Base-by-base conservation (phyloP, 2,329 filamentous ascomycete genomes). In the Monosporascus sp. region DNA sequence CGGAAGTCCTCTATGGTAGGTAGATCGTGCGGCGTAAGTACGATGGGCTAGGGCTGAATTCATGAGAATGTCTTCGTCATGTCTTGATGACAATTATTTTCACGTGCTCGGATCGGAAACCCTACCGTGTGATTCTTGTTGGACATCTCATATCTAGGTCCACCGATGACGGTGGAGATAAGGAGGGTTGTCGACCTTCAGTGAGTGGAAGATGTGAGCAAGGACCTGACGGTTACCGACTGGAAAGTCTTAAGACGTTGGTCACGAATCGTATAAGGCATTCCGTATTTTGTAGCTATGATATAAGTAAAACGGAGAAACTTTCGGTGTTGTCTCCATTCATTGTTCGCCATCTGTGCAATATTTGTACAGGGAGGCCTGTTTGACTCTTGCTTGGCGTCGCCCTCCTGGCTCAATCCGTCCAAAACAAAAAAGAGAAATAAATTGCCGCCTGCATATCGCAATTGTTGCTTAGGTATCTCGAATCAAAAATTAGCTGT, bases 391-490 rank as follows among this genome's bases (percentile, higher is more conserved):
- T 43, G 40, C 40, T 20, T 24, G 3, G 19, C 8, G 19, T 20
- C 20, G 19, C 19, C n/a, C 20, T 7, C 1, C 20, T 14, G 5
- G n/a, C 3, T 43, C 20, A 8, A 5, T 43, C 20, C 40, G n/a
- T 22, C 8, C 26, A 7, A 8, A 26, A 26, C 4, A 9, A 9
- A 9, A n/a, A 9, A 41, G 22, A 43, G n/a, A n/a, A n/a, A n/a
- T n/a, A 43, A 43, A 3, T 7, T 20, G n/a, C 40, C 19, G 40
- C 8, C 19, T 20, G 38, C 20, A 55, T 46, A n/a, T 47, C 26
- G 49, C 52, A 53, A 55, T 48, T 44, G 37, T 49, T 53, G 52
- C 51, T 24, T 49, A 51, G 51, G 54, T 58, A 52, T 54, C 40
- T 43, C 19, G 40, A 43, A 43, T 11, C n/a, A 20, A 20, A 20